Conservation (phyloP, 2,329 filamentous ascomycete genomes). For the Fusarium begoniae region DNA sequence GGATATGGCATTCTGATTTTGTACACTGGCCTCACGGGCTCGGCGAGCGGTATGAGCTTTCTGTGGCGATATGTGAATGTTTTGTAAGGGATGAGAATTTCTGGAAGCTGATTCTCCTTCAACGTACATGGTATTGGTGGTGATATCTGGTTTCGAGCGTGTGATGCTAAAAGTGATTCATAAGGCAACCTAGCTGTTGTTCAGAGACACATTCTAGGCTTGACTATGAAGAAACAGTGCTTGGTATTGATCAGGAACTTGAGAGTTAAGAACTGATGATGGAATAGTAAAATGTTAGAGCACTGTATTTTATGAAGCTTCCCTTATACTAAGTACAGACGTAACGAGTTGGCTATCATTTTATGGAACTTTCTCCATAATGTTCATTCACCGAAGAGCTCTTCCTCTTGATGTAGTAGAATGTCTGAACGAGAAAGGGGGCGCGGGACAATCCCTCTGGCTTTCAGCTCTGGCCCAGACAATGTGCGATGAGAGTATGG, state of each 20-base stretch:
- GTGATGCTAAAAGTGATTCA: background rate
- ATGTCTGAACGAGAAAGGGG: background rate
- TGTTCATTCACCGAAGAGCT: background rate
- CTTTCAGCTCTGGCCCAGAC: background rate
- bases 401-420: background rate
- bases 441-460: background rate
- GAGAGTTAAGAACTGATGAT: background rate
- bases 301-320: background rate
- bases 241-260: background rate
- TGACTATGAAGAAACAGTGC: background rate
- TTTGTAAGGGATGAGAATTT: background rate
- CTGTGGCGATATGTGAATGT: conserved; percentile 25
- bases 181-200: background rate
- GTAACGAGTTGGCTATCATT: background rate
- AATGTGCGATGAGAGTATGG: background rate
- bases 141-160: background rate
- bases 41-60: conserved; percentile 30
- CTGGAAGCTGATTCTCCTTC: background rate
- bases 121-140: background rate
- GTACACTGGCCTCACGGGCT: conserved; percentile 57
- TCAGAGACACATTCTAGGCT: background rate
- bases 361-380: background rate
- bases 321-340: background rate
- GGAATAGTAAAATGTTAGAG: background rate
- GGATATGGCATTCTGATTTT: conserved; percentile 63